A percentile compares a stretch with the other conserved stretches of the same genome.
Conservation (phyloP, 306 rosid genomes). For the Alnus rubra region DNA sequence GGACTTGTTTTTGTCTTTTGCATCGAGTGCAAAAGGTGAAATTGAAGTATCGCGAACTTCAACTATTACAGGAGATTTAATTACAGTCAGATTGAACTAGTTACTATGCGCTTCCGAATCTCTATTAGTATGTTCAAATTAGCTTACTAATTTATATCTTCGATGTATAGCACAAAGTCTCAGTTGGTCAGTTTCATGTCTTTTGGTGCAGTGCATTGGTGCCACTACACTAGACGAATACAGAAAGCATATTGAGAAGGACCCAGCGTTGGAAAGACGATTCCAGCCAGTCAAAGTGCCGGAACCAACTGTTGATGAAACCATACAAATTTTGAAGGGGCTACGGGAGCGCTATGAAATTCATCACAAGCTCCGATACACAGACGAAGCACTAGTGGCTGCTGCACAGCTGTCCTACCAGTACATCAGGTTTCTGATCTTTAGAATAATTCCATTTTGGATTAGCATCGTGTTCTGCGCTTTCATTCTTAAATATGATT, state of each 20-base stretch:
- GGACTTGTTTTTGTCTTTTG: background rate
- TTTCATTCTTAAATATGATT: background rate
- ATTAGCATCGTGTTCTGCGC: background rate
- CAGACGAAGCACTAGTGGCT: conserved; percentile 84
- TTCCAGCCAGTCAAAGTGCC: conserved; percentile 97
- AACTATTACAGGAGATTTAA: background rate
- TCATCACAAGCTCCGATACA: conserved; percentile 95
- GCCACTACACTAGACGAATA: conserved; percentile 97
- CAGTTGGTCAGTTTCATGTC: conserved; percentile 25
- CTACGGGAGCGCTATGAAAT: conserved; percentile 93
- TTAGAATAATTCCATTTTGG: background rate
- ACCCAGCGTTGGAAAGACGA: conserved; percentile 92
- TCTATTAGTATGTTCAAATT: conserved; percentile 5
- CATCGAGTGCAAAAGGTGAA: background rate
- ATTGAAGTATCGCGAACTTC: background rate
- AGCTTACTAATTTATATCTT: conserved; percentile 7
- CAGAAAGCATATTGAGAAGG: conserved; percentile 95
- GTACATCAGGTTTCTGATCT: conserved; percentile 72
- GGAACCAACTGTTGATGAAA: conserved; percentile 89
- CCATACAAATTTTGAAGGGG: conserved; percentile 82
- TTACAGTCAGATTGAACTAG: background rate
- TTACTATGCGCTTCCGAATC: background rate
- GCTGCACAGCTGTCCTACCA: conserved; percentile 92
- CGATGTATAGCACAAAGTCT: conserved; percentile 22
- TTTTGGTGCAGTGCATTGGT: conserved; percentile 79